Conservation (phyloP, 2,329 filamentous ascomycete genomes). For the Coniochaeta sp. region DNA sequence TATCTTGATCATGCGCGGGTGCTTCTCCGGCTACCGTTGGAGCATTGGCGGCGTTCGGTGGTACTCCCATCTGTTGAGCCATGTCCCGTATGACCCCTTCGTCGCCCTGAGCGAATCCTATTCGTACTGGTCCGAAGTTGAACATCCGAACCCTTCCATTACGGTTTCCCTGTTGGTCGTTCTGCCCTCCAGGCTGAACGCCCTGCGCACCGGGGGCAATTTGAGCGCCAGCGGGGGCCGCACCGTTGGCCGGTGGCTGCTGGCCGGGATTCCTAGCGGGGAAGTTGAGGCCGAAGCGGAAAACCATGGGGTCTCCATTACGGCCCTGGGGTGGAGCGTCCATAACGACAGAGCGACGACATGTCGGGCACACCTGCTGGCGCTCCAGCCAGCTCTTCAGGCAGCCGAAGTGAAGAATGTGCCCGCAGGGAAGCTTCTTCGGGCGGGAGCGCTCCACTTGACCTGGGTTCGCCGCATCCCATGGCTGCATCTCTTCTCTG, state of each 20-base stretch:
- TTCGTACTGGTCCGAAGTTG: constrained; percentile 60
- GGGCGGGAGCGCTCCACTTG: constrained; percentile 77
- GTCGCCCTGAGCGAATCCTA: constrained; percentile 69
- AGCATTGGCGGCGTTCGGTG: constrained; percentile 20
- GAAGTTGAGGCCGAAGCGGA: constrained; percentile 22
- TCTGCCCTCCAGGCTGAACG: constrained; percentile 17
- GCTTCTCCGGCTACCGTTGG: constrained; percentile 9
- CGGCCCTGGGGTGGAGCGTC: constrained; percentile 27
- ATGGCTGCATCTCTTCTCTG: constrained; percentile 87
- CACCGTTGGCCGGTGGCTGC: constrained; percentile 17
- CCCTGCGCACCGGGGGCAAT: constrained; percentile 19
- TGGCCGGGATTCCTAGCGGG: constrained; percentile 23
- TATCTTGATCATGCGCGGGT: constrained; percentile 9
- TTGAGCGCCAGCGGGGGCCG: constrained; percentile 15
- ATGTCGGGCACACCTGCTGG: constrained; percentile 95
- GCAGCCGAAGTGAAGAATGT: constrained; percentile 90
- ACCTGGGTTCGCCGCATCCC: constrained; percentile 56
- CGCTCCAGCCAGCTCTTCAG: constrained; percentile 95
- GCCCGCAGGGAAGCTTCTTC: constrained; percentile 94
- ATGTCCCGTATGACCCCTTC: constrained; percentile 57
- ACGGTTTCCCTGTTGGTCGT: constrained; percentile 21
- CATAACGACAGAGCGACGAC: constrained; percentile 74
- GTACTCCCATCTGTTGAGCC: constrained; percentile 52
- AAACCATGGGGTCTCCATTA: constrained; percentile 26
- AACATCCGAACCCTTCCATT: constrained; percentile 25